Conservation (phyloP, 257 asterid species). For the Phtheirospermum japonicum region DNA sequence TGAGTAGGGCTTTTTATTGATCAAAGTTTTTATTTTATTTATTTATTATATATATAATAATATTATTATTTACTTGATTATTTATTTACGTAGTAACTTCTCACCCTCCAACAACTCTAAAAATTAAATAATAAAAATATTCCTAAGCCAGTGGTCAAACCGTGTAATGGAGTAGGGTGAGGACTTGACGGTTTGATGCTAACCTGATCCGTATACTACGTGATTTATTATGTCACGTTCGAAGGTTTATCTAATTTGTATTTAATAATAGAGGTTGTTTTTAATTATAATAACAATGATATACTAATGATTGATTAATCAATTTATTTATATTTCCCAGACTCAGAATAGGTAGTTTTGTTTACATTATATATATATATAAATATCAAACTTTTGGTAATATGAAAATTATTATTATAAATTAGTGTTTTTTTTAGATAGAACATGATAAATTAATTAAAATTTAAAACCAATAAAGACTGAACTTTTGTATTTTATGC, state of each 20-base stretch:
- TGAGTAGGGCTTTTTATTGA: conserved; percentile 5
- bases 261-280: too few species aligned
- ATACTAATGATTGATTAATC: not conserved
- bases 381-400: too few species aligned
- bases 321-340: not conserved
- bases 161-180: too few species aligned
- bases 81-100: not conserved
- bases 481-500: not conserved
- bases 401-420: too few species aligned
- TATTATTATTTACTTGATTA: not conserved
- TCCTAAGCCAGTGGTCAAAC: not conserved
- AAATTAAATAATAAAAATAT: not conserved
- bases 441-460: too few species aligned
- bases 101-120: not conserved
- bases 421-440: too few species aligned
- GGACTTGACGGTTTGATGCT: too few species aligned
- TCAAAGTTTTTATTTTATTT: conserved; percentile 4
- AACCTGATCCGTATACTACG: too few species aligned
- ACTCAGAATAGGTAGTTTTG: not conserved
- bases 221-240: too few species aligned
- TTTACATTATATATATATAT: too few species aligned
- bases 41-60: not conserved
- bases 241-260: too few species aligned
- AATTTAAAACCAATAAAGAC: not conserved
- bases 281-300: too few species aligned